Base-by-base conservation (phyloP, 2,329 filamentous ascomycete genomes). In the Verticillium isaacii region DNA sequence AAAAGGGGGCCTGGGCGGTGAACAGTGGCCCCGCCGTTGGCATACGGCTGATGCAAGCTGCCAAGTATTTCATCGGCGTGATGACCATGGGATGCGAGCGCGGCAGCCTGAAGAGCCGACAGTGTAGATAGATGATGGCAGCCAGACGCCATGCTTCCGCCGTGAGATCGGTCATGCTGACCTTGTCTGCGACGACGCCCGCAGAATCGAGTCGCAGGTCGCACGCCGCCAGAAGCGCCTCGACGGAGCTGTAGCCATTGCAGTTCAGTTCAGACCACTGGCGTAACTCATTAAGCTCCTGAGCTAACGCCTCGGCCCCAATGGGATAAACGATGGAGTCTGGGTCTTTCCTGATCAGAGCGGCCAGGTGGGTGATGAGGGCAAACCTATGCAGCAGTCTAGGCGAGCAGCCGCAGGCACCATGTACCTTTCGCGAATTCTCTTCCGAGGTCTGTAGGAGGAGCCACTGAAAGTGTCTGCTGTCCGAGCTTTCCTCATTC, bases 121-220 rank as follows among this genome's bases (percentile, higher is more conserved):
- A 78, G 60, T 77, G 74, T 11, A 74, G 61, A 62, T 78, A 78
- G 8, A 78, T 68, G 8, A 78, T 71, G 5, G 70, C 74, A 5
- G 75, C 73, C 41, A 78, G 61, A 57, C 77, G 73, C 76, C 77
- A 78, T 11, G 75, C 73, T 63, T 78, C 77, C 0, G 76, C 76
- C 5, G 76, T 77, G 11, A 76, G 72, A 37, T 74, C 70, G 0
- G 75, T 78, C 77, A 78, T 78, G 9, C 68, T 67, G 8, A 68
- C 56, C 11, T 36, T 61, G 50, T 57, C 57, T 12, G 50, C 50
- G 23, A 65, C 56, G 3, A 63, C 9, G 15, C 61, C 61, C 14
- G 36, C 15, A n/a, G 41, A n/a, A 3, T 19, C 15, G 5, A 54
- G 9, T 17, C 34, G 29, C 32, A 19, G 25, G 17, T 39, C n/a